phyloP scores from a whole-genome alignment of 768 basidiomycete species.

The Tylopilus balloui region DNA sequence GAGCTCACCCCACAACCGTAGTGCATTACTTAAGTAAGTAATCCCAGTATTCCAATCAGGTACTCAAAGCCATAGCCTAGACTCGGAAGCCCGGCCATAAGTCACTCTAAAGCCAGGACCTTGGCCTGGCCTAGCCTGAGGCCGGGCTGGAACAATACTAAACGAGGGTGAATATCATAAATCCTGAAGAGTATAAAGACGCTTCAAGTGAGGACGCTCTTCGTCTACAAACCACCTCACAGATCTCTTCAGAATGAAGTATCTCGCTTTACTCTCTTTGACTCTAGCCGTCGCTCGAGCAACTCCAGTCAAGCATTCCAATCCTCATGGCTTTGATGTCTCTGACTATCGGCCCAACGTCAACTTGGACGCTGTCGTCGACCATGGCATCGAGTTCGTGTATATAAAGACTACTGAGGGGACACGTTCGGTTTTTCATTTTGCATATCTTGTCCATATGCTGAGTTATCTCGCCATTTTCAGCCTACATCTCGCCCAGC shows the following conservation, averaged over 20 bases:
- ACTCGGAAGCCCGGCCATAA: too few species aligned
- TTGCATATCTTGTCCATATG: neutral
- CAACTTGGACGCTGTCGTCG: constrained; percentile 48
- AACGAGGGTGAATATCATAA: neutral
- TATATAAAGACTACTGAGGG: constrained; percentile 70
- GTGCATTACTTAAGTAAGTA: too few species aligned
- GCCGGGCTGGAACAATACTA: too few species aligned
- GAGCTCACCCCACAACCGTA: too few species aligned
- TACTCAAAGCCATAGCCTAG: too few species aligned
- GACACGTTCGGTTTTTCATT: constrained; percentile 35
- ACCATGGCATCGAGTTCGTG: constrained; percentile 50
- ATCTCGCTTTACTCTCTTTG: constrained; percentile 13
- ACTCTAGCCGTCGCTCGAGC: constrained; percentile 13
- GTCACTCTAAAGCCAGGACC: too few species aligned
- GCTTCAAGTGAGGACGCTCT: neutral
- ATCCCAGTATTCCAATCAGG: too few species aligned
- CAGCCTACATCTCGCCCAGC: constrained; percentile 24
- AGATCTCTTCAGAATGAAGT: constrained; percentile 18
- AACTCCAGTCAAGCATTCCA: constrained; percentile 27
- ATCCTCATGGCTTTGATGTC: constrained; percentile 52
- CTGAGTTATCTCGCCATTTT: neutral
- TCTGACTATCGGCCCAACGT: constrained; percentile 46
- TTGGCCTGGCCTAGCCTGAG: too few species aligned
- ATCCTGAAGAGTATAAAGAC: neutral
- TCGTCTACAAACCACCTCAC: neutral